Conservation (phyloP, 1,139 yeast species). For the Citeromyces hawaiiensis region DNA sequence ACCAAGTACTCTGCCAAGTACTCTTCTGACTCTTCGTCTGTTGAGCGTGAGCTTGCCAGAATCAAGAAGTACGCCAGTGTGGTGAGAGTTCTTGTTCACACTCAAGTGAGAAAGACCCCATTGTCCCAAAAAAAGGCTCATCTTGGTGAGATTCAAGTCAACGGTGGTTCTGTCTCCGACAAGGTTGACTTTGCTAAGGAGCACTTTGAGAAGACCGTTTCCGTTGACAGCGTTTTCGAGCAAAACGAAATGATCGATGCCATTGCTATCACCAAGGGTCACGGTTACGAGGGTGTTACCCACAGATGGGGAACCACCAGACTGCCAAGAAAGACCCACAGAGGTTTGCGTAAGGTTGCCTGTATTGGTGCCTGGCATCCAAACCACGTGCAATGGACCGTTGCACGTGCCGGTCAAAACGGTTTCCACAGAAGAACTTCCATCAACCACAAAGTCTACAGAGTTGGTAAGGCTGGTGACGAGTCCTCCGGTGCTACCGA, state of each 20-base stretch:
- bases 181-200: conserved; percentile 98
- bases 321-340: conserved; percentile 99
- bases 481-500: conserved; percentile 92
- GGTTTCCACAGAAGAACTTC: conserved; percentile 99
- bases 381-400: conserved; percentile 98
- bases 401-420: conserved; percentile 99
- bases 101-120: conserved; percentile 99
- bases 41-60: conserved; percentile 97
- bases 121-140: conserved; percentile 99
- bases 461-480: conserved; percentile 95
- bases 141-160: conserved; percentile 97
- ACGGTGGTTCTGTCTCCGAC: conserved; percentile 98
- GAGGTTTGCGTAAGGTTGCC: conserved; percentile 99
- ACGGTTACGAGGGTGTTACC: conserved; percentile 99
- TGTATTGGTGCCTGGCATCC: conserved; percentile 99
- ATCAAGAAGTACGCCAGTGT: conserved; percentile 96
- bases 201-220: conserved; percentile 98
- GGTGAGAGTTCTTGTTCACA: conserved; percentile 98
- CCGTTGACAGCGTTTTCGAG: conserved; percentile 93
- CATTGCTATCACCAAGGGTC: conserved; percentile 99
- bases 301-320: conserved; percentile 99
- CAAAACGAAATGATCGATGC: conserved; percentile 98
- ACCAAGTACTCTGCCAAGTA: conserved; percentile 99
- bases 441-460: conserved; percentile 99
- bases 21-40: conserved; percentile 75